Percentiles rank a stretch among this genome's conserved stretches.
Evolutionary conservation across 164 flowering plant genomes (phyloP).

Genomic region (Vitis riparia): DNA sequence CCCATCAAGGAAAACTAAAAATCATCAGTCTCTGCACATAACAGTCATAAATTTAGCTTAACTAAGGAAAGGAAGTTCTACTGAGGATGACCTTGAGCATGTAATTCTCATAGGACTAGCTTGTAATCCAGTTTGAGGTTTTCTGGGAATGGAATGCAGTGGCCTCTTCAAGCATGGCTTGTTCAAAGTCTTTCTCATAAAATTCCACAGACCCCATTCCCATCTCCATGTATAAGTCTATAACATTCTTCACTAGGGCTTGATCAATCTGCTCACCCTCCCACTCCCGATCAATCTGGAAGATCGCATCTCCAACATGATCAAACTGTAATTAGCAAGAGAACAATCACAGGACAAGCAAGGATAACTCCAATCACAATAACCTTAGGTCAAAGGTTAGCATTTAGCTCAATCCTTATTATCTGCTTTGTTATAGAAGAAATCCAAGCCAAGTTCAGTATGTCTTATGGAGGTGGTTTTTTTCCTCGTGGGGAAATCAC

Average conservation of each 20-base stretch:
- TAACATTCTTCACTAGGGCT: conserved; percentile 35
- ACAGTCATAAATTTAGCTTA: too few species aligned
- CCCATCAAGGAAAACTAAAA: neutral
- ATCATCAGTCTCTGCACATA: too few species aligned
- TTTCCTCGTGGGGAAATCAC: too few species aligned
- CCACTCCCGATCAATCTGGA: conserved; percentile 45
- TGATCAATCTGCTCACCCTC: conserved; percentile 44
- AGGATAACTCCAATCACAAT: too few species aligned
- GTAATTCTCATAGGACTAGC: conserved; percentile 41
- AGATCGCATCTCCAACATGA: too few species aligned
- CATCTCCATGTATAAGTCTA: conserved; percentile 38
- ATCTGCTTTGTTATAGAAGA: too few species aligned
- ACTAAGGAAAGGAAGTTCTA: too few species aligned
- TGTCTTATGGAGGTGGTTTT: too few species aligned
- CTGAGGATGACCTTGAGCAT: conserved; percentile 33
- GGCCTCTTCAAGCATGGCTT: conserved; percentile 29
- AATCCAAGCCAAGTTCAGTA: too few species aligned
- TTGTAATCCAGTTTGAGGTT: conserved; percentile 38
- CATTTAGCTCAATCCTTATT: too few species aligned
- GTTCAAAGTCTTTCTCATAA: conserved; percentile 42
- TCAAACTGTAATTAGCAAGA: neutral
- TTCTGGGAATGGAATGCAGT: conserved; percentile 39
- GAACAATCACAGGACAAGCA: neutral
- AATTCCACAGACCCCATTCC: conserved; percentile 24
- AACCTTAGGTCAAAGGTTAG: too few species aligned